These are phyloP conservation scores for Metarhizium rileyi DNA, from an alignment of 2,329 filamentous ascomycete genomes.

Conservation along the genomic window DNA sequence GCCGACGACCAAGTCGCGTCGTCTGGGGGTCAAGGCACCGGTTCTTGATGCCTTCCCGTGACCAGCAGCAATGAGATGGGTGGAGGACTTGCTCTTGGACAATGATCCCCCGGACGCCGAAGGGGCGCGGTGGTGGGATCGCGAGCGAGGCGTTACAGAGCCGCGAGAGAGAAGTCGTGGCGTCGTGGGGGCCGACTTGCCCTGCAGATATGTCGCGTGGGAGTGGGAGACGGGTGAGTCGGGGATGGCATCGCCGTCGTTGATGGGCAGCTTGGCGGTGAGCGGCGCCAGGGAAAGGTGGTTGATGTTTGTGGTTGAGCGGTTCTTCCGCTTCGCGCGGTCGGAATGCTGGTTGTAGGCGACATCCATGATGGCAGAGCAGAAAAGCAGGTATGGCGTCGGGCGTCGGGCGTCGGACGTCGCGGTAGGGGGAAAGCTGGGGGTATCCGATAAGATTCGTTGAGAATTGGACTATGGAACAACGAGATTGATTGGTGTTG, in stretches of 20 bases:
- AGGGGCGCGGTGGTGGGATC: conserved; percentile 32
- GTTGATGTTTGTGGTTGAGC: conserved; percentile 48
- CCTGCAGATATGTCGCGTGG: conserved; percentile 45
- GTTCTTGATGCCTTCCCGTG: conserved; percentile 13
- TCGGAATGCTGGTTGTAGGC: conserved; percentile 52
- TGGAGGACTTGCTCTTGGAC: conserved; percentile 54
- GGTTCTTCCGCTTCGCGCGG: conserved; percentile 46
- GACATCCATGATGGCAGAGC: conserved; percentile 44
- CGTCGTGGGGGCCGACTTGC: conserved; percentile 54
- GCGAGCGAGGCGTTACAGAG: conserved; percentile 41
- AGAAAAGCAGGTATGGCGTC: neutral
- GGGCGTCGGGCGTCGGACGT: neutral
- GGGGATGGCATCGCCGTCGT: conserved; percentile 39
- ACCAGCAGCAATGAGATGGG: conserved; percentile 34
- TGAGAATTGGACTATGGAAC: no score
- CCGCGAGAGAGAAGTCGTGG: conserved; percentile 49
- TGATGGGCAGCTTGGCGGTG: conserved; percentile 49
- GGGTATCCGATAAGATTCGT: neutral
- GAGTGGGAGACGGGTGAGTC: conserved; percentile 25
- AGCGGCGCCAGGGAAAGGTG: conserved; percentile 55
- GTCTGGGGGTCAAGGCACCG: conserved; percentile 25
- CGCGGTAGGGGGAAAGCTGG: neutral
- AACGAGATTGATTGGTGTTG: no score
- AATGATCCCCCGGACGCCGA: conserved; percentile 29
- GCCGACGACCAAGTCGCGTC: conserved; percentile 20